Evolutionary conservation across 1,284 basidiomycete genomes (phyloP).

Genomic region (Sporisorium reilianum): DNA sequence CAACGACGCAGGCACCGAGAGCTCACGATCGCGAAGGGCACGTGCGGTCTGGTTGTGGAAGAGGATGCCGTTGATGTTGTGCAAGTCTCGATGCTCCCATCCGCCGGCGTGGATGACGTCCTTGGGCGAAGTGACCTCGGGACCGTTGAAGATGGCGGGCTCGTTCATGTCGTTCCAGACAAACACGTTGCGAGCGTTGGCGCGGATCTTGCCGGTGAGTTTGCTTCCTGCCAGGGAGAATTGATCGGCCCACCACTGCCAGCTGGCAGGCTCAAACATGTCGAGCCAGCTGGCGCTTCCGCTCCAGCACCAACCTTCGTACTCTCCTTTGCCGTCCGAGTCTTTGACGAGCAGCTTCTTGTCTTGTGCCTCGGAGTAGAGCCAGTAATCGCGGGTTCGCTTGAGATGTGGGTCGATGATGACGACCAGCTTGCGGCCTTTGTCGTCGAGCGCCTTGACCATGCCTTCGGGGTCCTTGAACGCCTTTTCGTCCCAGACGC

Average conservation of each 20-base stretch:
- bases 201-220: slow-evolving; percentile 53
- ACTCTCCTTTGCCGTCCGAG: slow-evolving; percentile 80
- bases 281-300: slow-evolving; percentile 96
- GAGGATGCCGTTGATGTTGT: slow-evolving; percentile 80
- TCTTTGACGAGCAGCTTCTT: slow-evolving; percentile 85
- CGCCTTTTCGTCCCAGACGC: slow-evolving; percentile 91
- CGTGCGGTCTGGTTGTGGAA: slow-evolving; percentile 84
- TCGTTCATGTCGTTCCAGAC: slow-evolving; percentile 99
- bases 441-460: slow-evolving; percentile 86
- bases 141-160: slow-evolving; percentile 97
- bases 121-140: slow-evolving; percentile 96
- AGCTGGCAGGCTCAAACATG: slow-evolving; percentile 90
- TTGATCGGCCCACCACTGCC: slow-evolving; percentile 83
- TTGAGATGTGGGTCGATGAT: slow-evolving; percentile 98
- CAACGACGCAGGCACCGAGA: slow-evolving; percentile 76
- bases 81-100: slow-evolving; percentile 97
- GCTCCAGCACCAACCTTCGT: slow-evolving; percentile 98
- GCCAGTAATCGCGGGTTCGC: slow-evolving; percentile 81
- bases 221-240: slow-evolving; percentile 48
- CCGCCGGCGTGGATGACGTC: slow-evolving; percentile 91
- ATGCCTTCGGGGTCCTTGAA: slow-evolving; percentile 96
- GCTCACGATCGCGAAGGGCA: slow-evolving; percentile 81
- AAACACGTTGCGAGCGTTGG: slow-evolving; percentile 75
- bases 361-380: slow-evolving; percentile 86
- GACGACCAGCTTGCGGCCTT: slow-evolving; percentile 94